These are phyloP conservation scores for Leavenworthia alabamica DNA, from an alignment of 345 rosid species.

Conservation along the genomic window DNA sequence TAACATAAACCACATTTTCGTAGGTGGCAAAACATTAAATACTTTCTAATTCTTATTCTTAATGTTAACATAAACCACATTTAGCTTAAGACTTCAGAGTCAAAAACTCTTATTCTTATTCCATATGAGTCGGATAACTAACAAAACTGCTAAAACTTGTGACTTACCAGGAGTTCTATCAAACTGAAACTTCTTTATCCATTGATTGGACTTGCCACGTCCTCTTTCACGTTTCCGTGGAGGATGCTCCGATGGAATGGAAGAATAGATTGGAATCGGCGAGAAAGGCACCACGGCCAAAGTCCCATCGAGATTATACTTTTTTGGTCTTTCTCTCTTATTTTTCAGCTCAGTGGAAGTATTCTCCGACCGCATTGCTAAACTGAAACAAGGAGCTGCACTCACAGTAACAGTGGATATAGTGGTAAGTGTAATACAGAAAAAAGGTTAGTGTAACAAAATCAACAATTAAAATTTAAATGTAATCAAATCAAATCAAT, in stretches of 20 bases:
- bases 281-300: slow-evolving; percentile 52
- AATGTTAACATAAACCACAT: too few relatives aligned
- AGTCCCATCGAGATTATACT: slow-evolving; percentile 68
- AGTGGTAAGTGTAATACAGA: slow-evolving; percentile 53
- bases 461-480: too few relatives aligned
- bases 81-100: slow-evolving; percentile 7
- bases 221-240: slow-evolving; percentile 64
- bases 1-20: too few relatives aligned
- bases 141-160: neutral
- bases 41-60: too few relatives aligned
- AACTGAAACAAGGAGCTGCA: slow-evolving; percentile 28
- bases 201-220: slow-evolving; percentile 38
- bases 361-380: slow-evolving; percentile 31
- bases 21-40: too few relatives aligned
- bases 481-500: too few relatives aligned
- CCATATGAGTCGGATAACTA: slow-evolving; percentile 1
- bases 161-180: slow-evolving; percentile 66
- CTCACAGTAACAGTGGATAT: slow-evolving; percentile 1
- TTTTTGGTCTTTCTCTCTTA: slow-evolving; percentile 91
- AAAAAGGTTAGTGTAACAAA: too few relatives aligned
- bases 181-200: slow-evolving; percentile 51
- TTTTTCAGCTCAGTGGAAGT: slow-evolving; percentile 47
- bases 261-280: slow-evolving; percentile 86
- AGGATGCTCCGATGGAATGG: slow-evolving; percentile 65
- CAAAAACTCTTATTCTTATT: neutral